These are phyloP conservation scores for Leishmania aethiopica DNA, from an alignment of 208 protist species.

Conservation along the genomic window DNA sequence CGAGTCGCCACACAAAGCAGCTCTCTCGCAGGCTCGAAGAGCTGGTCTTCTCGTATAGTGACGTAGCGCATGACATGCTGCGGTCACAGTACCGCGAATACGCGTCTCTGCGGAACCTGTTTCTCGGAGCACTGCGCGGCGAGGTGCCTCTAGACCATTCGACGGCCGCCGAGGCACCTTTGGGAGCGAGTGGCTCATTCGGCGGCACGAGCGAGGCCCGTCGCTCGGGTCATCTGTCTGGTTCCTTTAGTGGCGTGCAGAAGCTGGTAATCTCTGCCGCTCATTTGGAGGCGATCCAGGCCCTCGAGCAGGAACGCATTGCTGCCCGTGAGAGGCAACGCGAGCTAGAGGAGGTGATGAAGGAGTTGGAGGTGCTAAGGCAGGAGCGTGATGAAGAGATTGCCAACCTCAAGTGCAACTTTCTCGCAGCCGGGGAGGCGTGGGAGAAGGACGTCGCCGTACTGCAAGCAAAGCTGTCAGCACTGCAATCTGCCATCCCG, in stretches of 20 bases:
- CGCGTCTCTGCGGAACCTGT: conserved; percentile 34
- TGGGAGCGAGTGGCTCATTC: neutral
- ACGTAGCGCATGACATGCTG: conserved; percentile 33
- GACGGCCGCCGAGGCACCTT: neutral
- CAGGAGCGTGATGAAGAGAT: conserved; percentile 65
- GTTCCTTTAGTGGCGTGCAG: neutral
- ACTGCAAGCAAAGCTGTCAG: conserved; percentile 55
- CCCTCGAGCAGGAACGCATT: conserved; percentile 55
- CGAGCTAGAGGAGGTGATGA: conserved; percentile 54
- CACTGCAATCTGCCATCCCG: conserved; percentile 44
- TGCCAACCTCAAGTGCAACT: conserved; percentile 47
- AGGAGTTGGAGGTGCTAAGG: conserved; percentile 45
- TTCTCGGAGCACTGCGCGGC: conserved; percentile 53
- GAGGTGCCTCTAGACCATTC: conserved; percentile 18
- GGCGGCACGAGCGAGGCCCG: neutral
- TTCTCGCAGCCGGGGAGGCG: conserved; percentile 45
- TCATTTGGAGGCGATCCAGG: conserved; percentile 56
- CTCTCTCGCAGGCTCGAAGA: conserved; percentile 43
- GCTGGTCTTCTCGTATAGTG: conserved; percentile 34
- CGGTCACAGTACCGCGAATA: conserved; percentile 60
- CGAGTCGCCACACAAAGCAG: conserved; percentile 36
- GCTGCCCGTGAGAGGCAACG: conserved; percentile 47
- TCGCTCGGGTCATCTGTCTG: neutral
- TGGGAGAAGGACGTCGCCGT: conserved; percentile 64
- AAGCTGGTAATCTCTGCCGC: conserved; percentile 51